A percentile compares a stretch with the other conserved stretches of the same genome.
These are phyloP conservation scores for Mercurialis annua DNA, from an alignment of 345 rosid genomes.

Conservation along the genomic window DNA sequence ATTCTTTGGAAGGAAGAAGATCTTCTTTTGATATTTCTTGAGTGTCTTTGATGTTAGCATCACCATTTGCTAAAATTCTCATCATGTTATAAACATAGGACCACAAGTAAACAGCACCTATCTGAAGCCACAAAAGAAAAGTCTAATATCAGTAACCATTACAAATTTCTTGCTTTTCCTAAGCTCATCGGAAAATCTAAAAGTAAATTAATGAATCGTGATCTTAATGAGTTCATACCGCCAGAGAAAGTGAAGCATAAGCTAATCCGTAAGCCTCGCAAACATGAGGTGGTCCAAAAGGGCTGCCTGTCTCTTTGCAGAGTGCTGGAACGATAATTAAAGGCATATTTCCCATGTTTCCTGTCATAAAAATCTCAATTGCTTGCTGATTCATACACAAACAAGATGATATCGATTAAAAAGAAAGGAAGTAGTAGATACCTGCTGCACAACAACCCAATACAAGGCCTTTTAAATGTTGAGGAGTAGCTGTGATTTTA, in stretches of 20 bases:
- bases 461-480: conserved; percentile 38
- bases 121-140: conserved; percentile 20
- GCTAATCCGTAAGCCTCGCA: conserved; percentile 31
- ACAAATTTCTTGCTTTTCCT: background rate
- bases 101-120: conserved; percentile 41
- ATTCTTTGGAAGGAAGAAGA: conserved; percentile 20
- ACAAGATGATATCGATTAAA: background rate
- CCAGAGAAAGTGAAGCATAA: conserved; percentile 47
- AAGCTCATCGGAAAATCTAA: background rate
- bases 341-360: conserved; percentile 39
- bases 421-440: background rate
- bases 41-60: background rate
- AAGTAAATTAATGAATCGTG: background rate
- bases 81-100: conserved; percentile 37
- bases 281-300: conserved; percentile 29
- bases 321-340: conserved; percentile 41
- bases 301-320: conserved; percentile 38
- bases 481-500: conserved; percentile 36
- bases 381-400: background rate
- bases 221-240: conserved; percentile 20
- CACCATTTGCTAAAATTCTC: conserved; percentile 20
- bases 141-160: too few relatives aligned
- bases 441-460: conserved; percentile 54
- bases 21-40: conserved; percentile 18
- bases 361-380: conserved; percentile 13